Evolutionary conservation across 257 asterid species (phyloP), one percentile per base, ranked within the genome.

Genomic region (Gardenia jasminoides): DNA sequence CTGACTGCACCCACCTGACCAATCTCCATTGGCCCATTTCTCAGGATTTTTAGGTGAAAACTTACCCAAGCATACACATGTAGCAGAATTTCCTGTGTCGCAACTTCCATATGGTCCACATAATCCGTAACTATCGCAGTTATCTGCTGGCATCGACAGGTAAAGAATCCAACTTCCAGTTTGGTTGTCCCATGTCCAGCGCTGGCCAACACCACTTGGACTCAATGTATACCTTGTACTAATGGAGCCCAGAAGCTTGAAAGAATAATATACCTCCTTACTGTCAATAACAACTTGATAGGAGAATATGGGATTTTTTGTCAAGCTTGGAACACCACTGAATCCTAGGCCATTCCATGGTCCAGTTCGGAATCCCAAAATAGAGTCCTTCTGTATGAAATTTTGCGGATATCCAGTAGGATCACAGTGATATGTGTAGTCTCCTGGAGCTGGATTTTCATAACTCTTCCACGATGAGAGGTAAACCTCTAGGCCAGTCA

Each of bases 31-130:
- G 8, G 47, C 73, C 86, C 84, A 80, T 33, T 80, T 80, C n/a
- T 62, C 83, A 12, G n/a, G 66, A 76, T 39, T n/a, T 65, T 31
- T 76, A 4, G 86, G 83, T 52, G 68, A 82, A 30, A 88, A 90
- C 9, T 78, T 69, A 4, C 78, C 71, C n/a, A 90, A 36, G 66
- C 92, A 88, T 39, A 26, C 68, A 61, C 94, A 90, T 1, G 67
- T 44, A 0, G 86, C 84, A 20, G 83, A 77, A 7, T 68, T 76
- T 5, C 50, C 86, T 10, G 44, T 46, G 24, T 58, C 39, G 72
- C 93, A 91, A 33, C 67, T 50, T 6, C 87, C 89, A 47, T 82
- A 66, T 3, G 88, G 71, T 0, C 93, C 92, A 68, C 96, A 89
- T 6, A 52, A 10, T 33, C 48, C 74, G 62, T 89, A 91, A 15